Percentiles rank a stretch among this genome's conserved stretches.
phyloP scores from a whole-genome alignment of 768 basidiomycete genomes.

The Xerocomus spinulosus region DNA sequence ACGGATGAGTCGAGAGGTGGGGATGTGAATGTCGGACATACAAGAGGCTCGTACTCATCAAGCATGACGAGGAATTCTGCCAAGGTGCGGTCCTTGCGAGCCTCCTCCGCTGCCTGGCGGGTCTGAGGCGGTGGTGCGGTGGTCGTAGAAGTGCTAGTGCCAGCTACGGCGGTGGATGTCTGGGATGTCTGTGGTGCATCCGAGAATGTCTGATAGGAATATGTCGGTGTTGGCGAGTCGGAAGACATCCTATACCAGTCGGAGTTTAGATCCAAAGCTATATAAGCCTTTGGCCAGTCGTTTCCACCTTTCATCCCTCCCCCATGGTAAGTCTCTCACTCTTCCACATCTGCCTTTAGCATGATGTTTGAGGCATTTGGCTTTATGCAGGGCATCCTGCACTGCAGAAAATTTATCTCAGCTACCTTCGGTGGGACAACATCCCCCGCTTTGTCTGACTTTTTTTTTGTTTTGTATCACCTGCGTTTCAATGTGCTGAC shows the following conservation, averaged over 20 bases:
- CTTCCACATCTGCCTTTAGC: constrained; percentile 29
- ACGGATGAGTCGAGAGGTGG: neutral
- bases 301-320: constrained; percentile 4
- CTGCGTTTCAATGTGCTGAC: constrained; percentile 7
- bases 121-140: constrained; percentile 39
- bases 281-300: constrained; percentile 11
- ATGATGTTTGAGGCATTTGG: constrained; percentile 96
- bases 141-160: constrained; percentile 19
- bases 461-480: neutral
- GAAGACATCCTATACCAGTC: constrained; percentile 32
- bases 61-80: constrained; percentile 95
- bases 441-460: constrained; percentile 45
- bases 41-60: constrained; percentile 94
- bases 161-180: constrained; percentile 9
- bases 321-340: constrained; percentile 21
- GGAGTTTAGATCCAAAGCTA: constrained; percentile 28
- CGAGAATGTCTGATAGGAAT: constrained; percentile 13
- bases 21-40: constrained; percentile 34
- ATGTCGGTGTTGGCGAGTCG: constrained; percentile 31
- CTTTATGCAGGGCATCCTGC: constrained; percentile 73
- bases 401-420: constrained; percentile 83
- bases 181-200: constrained; percentile 23
- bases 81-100: constrained; percentile 82
- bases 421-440: constrained; percentile 74
- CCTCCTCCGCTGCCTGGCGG: constrained; percentile 72